Evolutionary conservation across 805 yeast species (phyloP).

Genomic region (Candida methanosorbosa): DNA sequence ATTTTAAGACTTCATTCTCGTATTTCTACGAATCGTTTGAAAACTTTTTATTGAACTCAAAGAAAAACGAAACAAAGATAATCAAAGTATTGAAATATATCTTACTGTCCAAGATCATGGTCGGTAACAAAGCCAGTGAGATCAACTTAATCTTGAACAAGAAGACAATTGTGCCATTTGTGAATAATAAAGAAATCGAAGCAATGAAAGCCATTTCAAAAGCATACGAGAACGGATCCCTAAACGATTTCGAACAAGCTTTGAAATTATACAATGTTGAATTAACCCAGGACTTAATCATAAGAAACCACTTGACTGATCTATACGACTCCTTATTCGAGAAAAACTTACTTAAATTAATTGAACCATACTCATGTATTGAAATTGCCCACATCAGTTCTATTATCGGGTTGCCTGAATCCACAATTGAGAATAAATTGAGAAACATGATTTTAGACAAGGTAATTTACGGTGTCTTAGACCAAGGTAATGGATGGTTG

Average conservation of each 20-base stretch:
- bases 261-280: slow-evolving; percentile 63
- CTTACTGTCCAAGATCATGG: slow-evolving; percentile 90
- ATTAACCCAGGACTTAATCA: slow-evolving; percentile 77
- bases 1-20: slow-evolving; percentile 91
- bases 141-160: slow-evolving; percentile 76
- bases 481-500: slow-evolving; percentile 98
- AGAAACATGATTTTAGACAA: slow-evolving; percentile 95
- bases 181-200: slow-evolving; percentile 76
- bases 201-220: slow-evolving; percentile 92
- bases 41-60: slow-evolving; percentile 52
- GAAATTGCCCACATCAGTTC: slow-evolving; percentile 84
- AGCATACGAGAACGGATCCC: slow-evolving; percentile 83
- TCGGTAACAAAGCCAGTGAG: slow-evolving; percentile 82
- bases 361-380: slow-evolving; percentile 95
- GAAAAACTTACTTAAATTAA: slow-evolving; percentile 87
- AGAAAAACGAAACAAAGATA: slow-evolving; percentile 27
- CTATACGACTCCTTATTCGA: slow-evolving; percentile 88
- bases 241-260: slow-evolving; percentile 85
- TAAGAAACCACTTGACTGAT: slow-evolving; percentile 86
- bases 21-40: slow-evolving; percentile 95
- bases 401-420: slow-evolving; percentile 77
- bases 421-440: slow-evolving; percentile 88
- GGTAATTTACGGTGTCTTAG: slow-evolving; percentile 92
- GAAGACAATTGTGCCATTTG: slow-evolving; percentile 11
- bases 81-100: slow-evolving; percentile 82